Percentiles rank a stretch among this genome's conserved stretches.
These are phyloP conservation scores for Picea abies DNA, from an alignment of 83 land plant species.

Conservation along the genomic window DNA sequence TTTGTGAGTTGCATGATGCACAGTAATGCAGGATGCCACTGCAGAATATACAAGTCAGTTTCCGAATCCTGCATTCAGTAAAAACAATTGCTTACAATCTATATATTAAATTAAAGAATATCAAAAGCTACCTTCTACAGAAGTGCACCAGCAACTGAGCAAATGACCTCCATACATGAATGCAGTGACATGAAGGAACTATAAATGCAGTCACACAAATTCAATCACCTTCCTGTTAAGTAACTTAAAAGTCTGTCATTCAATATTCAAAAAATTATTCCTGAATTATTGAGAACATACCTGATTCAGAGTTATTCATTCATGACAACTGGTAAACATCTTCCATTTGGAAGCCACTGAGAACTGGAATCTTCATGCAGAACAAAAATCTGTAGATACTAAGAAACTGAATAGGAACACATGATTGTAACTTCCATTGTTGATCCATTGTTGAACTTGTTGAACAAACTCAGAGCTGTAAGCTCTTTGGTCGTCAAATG, in stretches of 20 bases:
- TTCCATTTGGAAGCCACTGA: not conserved
- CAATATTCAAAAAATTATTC: not conserved
- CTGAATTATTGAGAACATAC: slow-evolving; percentile 1
- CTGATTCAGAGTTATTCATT: slow-evolving; percentile 2
- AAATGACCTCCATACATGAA: not conserved
- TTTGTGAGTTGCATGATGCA: not conserved
- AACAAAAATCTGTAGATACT: not conserved
- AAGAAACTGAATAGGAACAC: not conserved
- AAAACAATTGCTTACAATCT: not conserved
- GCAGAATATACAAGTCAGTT: not conserved
- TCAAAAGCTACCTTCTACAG: not conserved
- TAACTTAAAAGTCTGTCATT: not conserved
- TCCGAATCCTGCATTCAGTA: not conserved
- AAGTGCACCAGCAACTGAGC: not conserved
- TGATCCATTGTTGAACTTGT: not conserved
- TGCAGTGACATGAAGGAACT: not conserved
- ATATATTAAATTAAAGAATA: not conserved
- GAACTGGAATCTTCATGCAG: not conserved
- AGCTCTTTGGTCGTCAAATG: not conserved
- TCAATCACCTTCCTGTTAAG: not conserved
- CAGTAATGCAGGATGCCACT: not conserved
- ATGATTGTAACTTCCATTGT: not conserved
- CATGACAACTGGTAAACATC: not conserved
- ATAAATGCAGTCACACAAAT: not conserved
- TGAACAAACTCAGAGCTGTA: not conserved